Conservation (phyloP, 495 filamentous ascomycete genomes). For the Penicillium ucsense region DNA sequence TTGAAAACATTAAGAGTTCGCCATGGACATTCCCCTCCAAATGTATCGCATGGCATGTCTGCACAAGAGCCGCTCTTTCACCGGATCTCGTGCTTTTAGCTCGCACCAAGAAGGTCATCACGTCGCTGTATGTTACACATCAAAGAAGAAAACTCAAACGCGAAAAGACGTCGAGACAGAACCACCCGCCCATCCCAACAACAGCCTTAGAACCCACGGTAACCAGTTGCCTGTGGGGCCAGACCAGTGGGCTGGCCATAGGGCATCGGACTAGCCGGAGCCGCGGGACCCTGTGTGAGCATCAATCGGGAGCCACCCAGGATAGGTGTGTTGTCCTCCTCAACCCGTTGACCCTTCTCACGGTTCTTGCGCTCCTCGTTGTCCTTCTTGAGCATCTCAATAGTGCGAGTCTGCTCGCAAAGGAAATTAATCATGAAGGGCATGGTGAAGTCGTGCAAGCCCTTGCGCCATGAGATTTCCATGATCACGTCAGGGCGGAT, state of each 20-base stretch:
- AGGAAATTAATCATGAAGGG: constrained; percentile 99
- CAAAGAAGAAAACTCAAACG: constrained; percentile 10
- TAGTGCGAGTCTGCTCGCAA: constrained; percentile 76
- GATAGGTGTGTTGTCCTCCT: constrained; percentile 89
- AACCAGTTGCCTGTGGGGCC: constrained; percentile 72
- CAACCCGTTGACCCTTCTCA: constrained; percentile 76
- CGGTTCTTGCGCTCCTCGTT: constrained; percentile 93
- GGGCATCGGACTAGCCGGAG: constrained; percentile 48
- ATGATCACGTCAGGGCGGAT: constrained; percentile 85
- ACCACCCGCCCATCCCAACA: background rate
- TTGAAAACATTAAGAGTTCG: constrained; percentile 6
- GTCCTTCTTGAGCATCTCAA: constrained; percentile 81
- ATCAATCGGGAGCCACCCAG: constrained; percentile 86
- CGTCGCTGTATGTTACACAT: constrained; percentile 35
- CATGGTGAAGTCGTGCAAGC: constrained; percentile 96
- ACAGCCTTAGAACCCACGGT: constrained; percentile 42
- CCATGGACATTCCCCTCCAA: constrained; percentile 9
- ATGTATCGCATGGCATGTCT: constrained; percentile 1
- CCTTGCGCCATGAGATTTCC: constrained; percentile 95
- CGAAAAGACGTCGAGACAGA: constrained; percentile 1
- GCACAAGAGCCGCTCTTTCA: background rate
- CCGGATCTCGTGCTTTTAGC: constrained; percentile 16
- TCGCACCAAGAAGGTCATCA: constrained; percentile 21
- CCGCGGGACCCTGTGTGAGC: constrained; percentile 85
- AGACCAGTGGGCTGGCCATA: constrained; percentile 67